Percentiles rank a stretch among this genome's conserved stretches.
Conservation (phyloP, 1,139 yeast species). For the Blastobotrys malaysiensis region DNA sequence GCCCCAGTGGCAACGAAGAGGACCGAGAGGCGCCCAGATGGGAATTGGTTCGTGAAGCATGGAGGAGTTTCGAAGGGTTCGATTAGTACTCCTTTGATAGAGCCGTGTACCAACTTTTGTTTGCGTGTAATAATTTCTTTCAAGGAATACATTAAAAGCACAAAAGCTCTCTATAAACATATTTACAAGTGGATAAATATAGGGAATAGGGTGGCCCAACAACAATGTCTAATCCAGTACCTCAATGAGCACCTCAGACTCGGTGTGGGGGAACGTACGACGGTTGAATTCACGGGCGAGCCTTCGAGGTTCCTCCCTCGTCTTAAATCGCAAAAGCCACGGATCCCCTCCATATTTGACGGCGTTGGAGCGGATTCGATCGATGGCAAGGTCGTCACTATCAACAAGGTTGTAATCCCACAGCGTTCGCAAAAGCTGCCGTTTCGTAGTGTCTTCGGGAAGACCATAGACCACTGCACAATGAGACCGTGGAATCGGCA, state of each 20-base stretch:
- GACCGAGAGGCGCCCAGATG: constrained; percentile 36
- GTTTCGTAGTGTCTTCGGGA: constrained; percentile 32
- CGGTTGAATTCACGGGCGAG: constrained; percentile 49
- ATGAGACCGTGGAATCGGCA: constrained; percentile 24
- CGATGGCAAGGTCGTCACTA: constrained; percentile 31
- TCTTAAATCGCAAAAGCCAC: constrained; percentile 46
- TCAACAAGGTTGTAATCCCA: constrained; percentile 42
- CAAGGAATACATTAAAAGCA: not conserved
- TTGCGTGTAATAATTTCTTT: not conserved
- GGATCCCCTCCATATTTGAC: constrained; percentile 32
- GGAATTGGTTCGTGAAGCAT: constrained; percentile 67
- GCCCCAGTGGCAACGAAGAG: constrained; percentile 14
- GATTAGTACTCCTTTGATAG: not conserved
- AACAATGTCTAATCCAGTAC: constrained; percentile 36
- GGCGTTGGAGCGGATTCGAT: constrained; percentile 28
- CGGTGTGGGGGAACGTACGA: constrained; percentile 36
- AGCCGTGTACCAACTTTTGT: not conserved
- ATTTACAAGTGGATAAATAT: constrained; percentile 1
- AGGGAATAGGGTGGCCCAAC: no score
- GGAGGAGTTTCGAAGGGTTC: constrained; percentile 56
- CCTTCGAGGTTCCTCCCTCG: constrained; percentile 45
- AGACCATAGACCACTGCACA: constrained; percentile 38
- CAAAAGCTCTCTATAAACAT: not conserved
- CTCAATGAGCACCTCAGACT: constrained; percentile 33
- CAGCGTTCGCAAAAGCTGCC: constrained; percentile 32